Conservation (phyloP, 2,329 filamentous ascomycete species). For the Aspergillus sp. region DNA sequence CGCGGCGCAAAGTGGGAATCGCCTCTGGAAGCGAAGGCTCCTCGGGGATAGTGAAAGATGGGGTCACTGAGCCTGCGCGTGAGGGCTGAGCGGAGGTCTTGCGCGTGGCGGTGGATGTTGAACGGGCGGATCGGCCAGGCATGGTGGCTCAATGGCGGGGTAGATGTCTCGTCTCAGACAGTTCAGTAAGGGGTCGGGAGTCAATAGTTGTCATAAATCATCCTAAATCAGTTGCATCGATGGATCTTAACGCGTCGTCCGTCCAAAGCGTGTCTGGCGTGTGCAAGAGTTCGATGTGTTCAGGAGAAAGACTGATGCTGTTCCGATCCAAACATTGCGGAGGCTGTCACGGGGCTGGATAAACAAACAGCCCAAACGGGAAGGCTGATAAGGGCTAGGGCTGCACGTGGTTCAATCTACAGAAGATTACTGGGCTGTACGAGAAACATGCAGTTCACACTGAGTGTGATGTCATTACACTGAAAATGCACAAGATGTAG, state of each 20-base stretch:
- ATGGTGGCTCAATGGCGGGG: conserved; percentile 32
- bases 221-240: conserved; percentile 15
- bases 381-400: conserved; percentile 38
- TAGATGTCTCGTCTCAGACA: conserved; percentile 10
- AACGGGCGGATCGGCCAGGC: conserved; percentile 45
- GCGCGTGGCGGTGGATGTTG: conserved; percentile 39
- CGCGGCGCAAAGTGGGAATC: conserved; percentile 64
- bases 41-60: conserved; percentile 58
- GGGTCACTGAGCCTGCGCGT: conserved; percentile 65
- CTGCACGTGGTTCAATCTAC: conserved; percentile 25
- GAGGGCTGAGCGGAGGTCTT: conserved; percentile 63
- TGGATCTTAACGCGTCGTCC: not conserved
- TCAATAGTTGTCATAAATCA: conserved; percentile 12
- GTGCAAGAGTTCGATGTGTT: not conserved
- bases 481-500: not conserved
- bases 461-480: not conserved
- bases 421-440: not conserved
- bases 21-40: conserved; percentile 54
- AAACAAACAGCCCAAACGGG: conserved; percentile 46
- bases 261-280: not conserved
- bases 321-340: conserved; percentile 13
- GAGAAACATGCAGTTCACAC: not conserved
- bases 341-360: conserved; percentile 30
- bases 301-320: not conserved
- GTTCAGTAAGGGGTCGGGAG: conserved; percentile 6